Evolutionary conservation across 1,284 basidiomycete species (phyloP).

Genomic region (Leucoagaricus sp.): DNA sequence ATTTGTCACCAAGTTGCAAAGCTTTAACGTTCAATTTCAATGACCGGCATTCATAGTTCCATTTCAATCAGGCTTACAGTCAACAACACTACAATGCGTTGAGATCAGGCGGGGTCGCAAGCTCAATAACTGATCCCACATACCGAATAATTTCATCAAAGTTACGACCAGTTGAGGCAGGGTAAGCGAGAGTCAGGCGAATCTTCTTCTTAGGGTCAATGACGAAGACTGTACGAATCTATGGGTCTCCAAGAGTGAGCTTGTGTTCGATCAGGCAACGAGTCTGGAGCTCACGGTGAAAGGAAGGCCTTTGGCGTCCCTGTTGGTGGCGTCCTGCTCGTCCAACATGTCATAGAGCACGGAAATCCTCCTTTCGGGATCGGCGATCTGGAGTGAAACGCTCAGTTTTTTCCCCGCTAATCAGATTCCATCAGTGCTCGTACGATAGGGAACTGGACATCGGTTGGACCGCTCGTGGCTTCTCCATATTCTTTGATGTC

Average conservation of each 20-base stretch:
- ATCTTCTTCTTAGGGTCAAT: constrained; percentile 93
- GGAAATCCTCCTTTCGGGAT: constrained; percentile 85
- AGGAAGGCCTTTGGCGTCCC: constrained; percentile 88
- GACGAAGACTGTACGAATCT: constrained; percentile 95
- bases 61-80: constrained; percentile 32
- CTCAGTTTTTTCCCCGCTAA: neutral
- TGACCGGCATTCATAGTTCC: neutral
- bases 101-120: neutral
- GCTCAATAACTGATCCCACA: constrained; percentile 18
- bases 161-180: constrained; percentile 83
- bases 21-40: constrained; percentile 36
- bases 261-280: too few species aligned
- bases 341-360: constrained; percentile 95
- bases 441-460: constrained; percentile 91
- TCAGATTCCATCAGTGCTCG: constrained; percentile 27
- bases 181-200: constrained; percentile 89
- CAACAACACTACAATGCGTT: constrained; percentile 36
- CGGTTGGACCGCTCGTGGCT: constrained; percentile 63
- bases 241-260: constrained; percentile 24
- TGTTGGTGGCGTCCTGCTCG: constrained; percentile 92
- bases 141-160: constrained; percentile 88
- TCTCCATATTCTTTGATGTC: constrained; percentile 89
- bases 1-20: constrained; percentile 92
- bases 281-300: constrained; percentile 60
- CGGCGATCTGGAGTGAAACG: constrained; percentile 71